phyloP scores from a whole-genome alignment of 768 basidiomycete genomes.

The Clitopilus hobsonii region DNA sequence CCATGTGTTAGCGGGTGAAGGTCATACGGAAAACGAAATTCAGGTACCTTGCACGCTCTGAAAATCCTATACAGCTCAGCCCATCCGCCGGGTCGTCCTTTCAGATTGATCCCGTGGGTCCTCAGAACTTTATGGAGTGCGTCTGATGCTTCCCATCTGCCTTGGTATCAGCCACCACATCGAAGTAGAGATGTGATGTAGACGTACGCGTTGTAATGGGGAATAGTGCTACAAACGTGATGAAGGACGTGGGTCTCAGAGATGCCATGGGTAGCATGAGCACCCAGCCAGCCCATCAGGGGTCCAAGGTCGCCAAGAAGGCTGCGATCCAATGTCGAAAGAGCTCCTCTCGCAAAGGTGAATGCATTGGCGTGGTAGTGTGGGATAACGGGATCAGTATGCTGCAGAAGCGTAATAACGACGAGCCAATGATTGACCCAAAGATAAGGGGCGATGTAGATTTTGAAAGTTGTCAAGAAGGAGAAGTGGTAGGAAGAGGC shows the following conservation, averaged over 20 bases:
- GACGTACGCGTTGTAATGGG: conserved; percentile 68
- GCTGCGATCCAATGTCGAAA: conserved; percentile 50
- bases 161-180: conserved; percentile 14
- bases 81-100: conserved; percentile 62
- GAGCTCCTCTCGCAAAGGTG: conserved; percentile 55
- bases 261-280: conserved; percentile 68
- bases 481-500: conserved; percentile 47
- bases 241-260: conserved; percentile 79
- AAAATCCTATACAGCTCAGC: conserved; percentile 60
- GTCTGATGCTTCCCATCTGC: conserved; percentile 73
- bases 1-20: conserved; percentile 17
- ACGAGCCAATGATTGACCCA: conserved; percentile 49
- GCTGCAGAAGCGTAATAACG: conserved; percentile 54
- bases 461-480: conserved; percentile 55
- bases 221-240: conserved; percentile 80
- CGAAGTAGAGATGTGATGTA: conserved; percentile 9
- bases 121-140: conserved; percentile 68
- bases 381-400: conserved; percentile 56
- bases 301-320: conserved; percentile 54
- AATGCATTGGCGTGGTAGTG: conserved; percentile 48
- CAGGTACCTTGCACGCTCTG: conserved; percentile 52
- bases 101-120: conserved; percentile 46
- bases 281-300: conserved; percentile 69
- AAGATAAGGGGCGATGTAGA: conserved; percentile 77
- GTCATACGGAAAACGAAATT: neutral